phyloP scores from a whole-genome alignment of 768 basidiomycete genomes.

The Neoboletus subvelutipes region DNA sequence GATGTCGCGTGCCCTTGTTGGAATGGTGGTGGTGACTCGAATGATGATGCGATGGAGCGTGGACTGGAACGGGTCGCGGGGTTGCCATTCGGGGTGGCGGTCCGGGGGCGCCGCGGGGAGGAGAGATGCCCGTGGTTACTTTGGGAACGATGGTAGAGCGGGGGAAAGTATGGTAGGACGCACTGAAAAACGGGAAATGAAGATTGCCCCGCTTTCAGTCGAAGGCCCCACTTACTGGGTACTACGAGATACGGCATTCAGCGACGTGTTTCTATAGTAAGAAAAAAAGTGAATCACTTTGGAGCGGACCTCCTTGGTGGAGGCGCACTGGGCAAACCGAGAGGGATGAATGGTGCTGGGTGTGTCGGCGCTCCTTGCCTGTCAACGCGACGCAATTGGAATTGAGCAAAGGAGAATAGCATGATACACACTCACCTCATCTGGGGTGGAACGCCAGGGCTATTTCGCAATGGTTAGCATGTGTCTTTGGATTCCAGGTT shows the following conservation, averaged over 20 bases:
- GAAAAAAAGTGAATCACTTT: slow-evolving; percentile 17
- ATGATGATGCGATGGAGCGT: slow-evolving; percentile 7
- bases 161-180: slow-evolving; percentile 30
- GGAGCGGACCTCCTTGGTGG: slow-evolving; percentile 17
- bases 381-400: not conserved
- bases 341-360: slow-evolving; percentile 18
- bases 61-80: slow-evolving; percentile 1
- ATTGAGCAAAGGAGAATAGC: not conserved
- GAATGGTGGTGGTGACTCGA: not conserved
- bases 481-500: not conserved
- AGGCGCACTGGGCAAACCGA: slow-evolving; percentile 17
- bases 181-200: slow-evolving; percentile 17
- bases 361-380: slow-evolving; percentile 21
- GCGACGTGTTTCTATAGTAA: slow-evolving; percentile 4
- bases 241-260: slow-evolving; percentile 13
- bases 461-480: slow-evolving; percentile 10
- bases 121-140: not conserved
- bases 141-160: slow-evolving; percentile 16
- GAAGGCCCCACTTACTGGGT: slow-evolving; percentile 25
- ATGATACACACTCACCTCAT: slow-evolving; percentile 11
- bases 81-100: slow-evolving; percentile 6
- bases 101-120: not conserved
- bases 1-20: not conserved
- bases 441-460: slow-evolving; percentile 8
- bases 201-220: slow-evolving; percentile 6